phyloP scores from a whole-genome alignment of 106 monocot species.

The Allium fistulosum region DNA sequence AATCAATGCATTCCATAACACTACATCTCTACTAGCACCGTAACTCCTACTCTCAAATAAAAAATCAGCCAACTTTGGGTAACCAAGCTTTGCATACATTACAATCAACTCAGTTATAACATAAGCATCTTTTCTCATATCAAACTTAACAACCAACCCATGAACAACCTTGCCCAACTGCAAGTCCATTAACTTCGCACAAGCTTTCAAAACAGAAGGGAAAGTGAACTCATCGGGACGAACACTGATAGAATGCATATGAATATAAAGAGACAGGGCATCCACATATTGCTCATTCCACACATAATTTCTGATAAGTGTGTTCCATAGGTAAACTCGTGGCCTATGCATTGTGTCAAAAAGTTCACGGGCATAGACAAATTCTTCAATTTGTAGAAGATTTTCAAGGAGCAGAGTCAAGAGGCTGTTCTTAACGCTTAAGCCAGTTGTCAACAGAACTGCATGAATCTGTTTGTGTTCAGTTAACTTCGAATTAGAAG shows the following conservation, averaged over 20 bases:
- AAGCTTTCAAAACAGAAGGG: constrained; percentile 31
- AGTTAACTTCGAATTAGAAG: neutral
- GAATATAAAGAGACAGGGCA: constrained; percentile 6
- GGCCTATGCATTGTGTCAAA: constrained; percentile 29
- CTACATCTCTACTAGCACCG: constrained; percentile 18
- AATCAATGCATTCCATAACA: constrained; percentile 31
- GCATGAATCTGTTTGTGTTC: constrained; percentile 22
- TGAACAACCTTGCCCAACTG: constrained; percentile 23
- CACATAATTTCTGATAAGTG: constrained; percentile 21
- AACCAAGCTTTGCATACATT: constrained; percentile 35
- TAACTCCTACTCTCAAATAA: constrained; percentile 6
- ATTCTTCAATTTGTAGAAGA: constrained; percentile 1
- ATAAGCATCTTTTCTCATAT: constrained; percentile 13
- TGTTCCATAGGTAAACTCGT: constrained; percentile 29
- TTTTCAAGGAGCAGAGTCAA: constrained; percentile 18
- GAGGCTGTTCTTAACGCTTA: constrained; percentile 31
- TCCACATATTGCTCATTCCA: neutral
- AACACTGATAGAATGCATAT: constrained; percentile 14
- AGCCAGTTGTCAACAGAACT: constrained; percentile 27
- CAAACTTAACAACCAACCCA: constrained; percentile 13
- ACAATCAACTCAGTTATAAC: constrained; percentile 25
- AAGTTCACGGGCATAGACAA: constrained; percentile 15
- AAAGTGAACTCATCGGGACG: constrained; percentile 29
- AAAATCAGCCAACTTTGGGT: constrained; percentile 10
- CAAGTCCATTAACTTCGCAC: constrained; percentile 8